Percentiles rank a stretch among this genome's conserved stretches.
These are phyloP conservation scores for Simplicillium sp. DNA, from an alignment of 2,329 filamentous ascomycete species.

Conservation along the genomic window DNA sequence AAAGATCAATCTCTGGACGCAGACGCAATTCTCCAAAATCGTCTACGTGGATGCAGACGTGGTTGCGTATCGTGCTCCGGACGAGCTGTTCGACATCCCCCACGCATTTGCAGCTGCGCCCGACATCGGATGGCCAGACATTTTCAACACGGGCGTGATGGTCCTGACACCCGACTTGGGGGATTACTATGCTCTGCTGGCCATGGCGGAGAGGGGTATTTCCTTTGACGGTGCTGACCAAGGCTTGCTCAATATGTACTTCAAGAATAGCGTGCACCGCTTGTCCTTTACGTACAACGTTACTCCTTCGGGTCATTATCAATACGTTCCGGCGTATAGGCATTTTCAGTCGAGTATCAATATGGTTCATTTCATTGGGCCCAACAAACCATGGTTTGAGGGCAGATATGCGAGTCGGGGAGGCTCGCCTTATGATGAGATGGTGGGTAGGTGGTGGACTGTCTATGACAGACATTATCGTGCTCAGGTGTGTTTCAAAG, in stretches of 20 bases:
- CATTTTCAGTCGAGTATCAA: constrained; percentile 87
- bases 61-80: constrained; percentile 80
- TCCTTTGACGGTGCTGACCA: constrained; percentile 98
- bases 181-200: constrained; percentile 77
- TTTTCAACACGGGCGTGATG: constrained; percentile 98
- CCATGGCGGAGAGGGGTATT: constrained; percentile 75
- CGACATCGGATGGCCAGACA: constrained; percentile 95
- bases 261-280: constrained; percentile 72
- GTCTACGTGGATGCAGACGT: constrained; percentile 94
- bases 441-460: constrained; percentile 85
- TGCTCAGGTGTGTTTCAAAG: constrained; percentile 29
- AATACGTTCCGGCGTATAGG: constrained; percentile 89
- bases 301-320: constrained; percentile 92
- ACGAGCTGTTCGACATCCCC: constrained; percentile 73
- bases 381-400: constrained; percentile 78
- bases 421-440: constrained; percentile 65
- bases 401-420: constrained; percentile 47
- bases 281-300: constrained; percentile 95
- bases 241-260: constrained; percentile 91
- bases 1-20: constrained; percentile 91
- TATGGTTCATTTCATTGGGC: constrained; percentile 89
- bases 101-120: constrained; percentile 64
- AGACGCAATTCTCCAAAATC: constrained; percentile 81
- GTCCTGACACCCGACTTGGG: constrained; percentile 76
- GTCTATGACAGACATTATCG: constrained; percentile 84